A percentile compares a stretch with the other conserved stretches of the same genome.
Conservation (phyloP, 495 filamentous ascomycete species). For the Xylaria curta region DNA sequence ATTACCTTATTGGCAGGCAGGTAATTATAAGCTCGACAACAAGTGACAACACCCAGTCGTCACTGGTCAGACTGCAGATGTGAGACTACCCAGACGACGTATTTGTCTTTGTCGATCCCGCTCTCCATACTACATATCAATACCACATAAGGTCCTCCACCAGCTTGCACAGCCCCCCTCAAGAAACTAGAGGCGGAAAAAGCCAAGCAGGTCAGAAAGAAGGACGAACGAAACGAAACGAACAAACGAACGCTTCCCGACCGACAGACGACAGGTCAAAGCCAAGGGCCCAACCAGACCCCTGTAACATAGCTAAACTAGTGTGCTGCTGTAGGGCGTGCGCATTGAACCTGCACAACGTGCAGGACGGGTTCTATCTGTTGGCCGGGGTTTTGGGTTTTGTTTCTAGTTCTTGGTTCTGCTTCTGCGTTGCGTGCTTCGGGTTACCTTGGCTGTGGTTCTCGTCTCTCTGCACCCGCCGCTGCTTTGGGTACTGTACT, state of each 20-base stretch:
- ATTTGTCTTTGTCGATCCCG: slow-evolving; percentile 24
- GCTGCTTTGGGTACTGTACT: slow-evolving; percentile 7
- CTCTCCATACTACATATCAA: background rate
- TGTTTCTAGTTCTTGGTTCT: background rate
- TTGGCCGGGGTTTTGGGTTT: background rate
- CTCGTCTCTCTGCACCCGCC: background rate
- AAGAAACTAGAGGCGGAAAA: slow-evolving; percentile 10
- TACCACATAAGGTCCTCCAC: slow-evolving; percentile 28
- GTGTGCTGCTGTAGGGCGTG: slow-evolving; percentile 14
- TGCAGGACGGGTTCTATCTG: slow-evolving; percentile 14
- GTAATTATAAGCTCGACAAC: background rate
- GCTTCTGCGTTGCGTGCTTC: background rate
- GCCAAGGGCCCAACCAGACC: slow-evolving; percentile 4
- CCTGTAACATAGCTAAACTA: slow-evolving; percentile 2
- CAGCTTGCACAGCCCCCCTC: slow-evolving; percentile 39
- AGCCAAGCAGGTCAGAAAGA: background rate
- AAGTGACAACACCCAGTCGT: background rate
- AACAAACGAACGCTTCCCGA: background rate
- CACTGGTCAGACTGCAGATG: slow-evolving; percentile 9
- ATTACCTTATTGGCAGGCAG: slow-evolving; percentile 13
- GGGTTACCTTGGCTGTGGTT: slow-evolving; percentile 1
- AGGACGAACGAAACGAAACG: background rate
- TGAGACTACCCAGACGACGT: background rate
- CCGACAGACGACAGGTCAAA: slow-evolving; percentile 17
- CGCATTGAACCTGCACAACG: background rate